Evolutionary conservation across 1,139 yeast genomes (phyloP), one percentile per base, ranked within the genome.

Genomic region (Sugiyamaella grinbergsii): DNA sequence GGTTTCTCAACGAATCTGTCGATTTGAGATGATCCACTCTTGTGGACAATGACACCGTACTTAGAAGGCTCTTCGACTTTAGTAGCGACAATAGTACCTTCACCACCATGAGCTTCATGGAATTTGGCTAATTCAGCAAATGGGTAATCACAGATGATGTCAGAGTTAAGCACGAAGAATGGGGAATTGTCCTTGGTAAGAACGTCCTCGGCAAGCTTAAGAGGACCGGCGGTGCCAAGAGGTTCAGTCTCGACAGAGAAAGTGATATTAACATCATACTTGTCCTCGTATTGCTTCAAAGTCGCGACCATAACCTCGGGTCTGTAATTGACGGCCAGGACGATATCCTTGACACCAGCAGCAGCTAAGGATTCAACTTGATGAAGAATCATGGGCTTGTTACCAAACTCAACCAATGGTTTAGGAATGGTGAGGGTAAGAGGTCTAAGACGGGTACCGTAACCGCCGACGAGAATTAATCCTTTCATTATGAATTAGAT

Each of bases 391-490:
- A 72, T 72, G 67, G 98, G 98, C 78, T 94, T 87, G 86, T 93
- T 93, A 71, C 90, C 98, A 67, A 93, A 93, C 76, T 94, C 99
- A 59, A 94, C 98, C 73, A 94, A 80, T 50, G 99, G 99, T 78
- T 94, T 94, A 72, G 99, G 99, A 61, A 87, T 81, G 53, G 98
- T 91, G 67, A 94, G 80, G 56, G 99, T 94, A 45, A 93, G 80
- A 58, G 99, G 99, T 82, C 99, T 91, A 78, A 93, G 86, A 78
- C 99, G 94, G 69, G 99, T 93, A 80, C 99, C 99, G 79, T 90
- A 93, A 73, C 98, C 98, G 70, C 98, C 98, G 66, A 93, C 98
- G 72, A 93, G 86, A 80, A 93, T 93, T 73, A 93, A 83, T 70
- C 97, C 98, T 80, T 93, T 93, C 98, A 93, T 93, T 66, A 39